Percentiles rank a stretch among this genome's conserved stretches.
phyloP scores from a whole-genome alignment of 306 rosid genomes.

The Pyrus bretschneideri region DNA sequence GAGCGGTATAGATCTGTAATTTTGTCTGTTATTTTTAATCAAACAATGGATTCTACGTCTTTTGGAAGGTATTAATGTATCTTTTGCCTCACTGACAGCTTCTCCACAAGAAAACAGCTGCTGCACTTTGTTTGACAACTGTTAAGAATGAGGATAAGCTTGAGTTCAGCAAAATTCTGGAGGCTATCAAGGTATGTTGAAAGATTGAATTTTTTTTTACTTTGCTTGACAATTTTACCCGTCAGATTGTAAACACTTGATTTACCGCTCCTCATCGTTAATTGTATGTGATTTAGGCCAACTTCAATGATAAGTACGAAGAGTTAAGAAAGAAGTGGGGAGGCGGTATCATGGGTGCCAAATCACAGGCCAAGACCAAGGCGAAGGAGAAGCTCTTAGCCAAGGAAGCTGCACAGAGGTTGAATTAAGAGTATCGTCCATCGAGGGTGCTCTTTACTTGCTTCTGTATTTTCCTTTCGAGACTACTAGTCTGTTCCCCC shows the following conservation, averaged over 20 bases:
- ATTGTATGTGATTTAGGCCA: constrained; percentile 36
- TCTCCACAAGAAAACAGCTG: constrained; percentile 68
- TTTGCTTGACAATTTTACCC: not conserved
- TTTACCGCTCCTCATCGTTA: not conserved
- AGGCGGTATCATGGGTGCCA: constrained; percentile 85
- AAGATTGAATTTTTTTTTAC: not conserved
- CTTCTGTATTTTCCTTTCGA: not conserved
- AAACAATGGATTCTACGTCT: not conserved
- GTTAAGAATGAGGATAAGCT: constrained; percentile 81
- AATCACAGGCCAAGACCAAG: constrained; percentile 70
- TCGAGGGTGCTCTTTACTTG: not conserved
- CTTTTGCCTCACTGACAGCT: constrained; percentile 24
- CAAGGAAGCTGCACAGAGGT: constrained; percentile 77
- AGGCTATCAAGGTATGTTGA: constrained; percentile 62
- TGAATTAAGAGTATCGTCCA: constrained; percentile 24
- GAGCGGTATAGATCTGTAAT: constrained; percentile 37
- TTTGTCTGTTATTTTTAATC: not conserved
- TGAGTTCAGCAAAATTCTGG: constrained; percentile 63
- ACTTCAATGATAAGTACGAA: constrained; percentile 67
- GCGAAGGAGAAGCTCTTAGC: constrained; percentile 65
- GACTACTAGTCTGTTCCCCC: not conserved
- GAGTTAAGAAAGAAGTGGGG: constrained; percentile 85
- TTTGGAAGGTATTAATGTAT: not conserved
- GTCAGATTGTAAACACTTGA: not conserved
- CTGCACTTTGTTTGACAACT: constrained; percentile 66